phyloP scores from a whole-genome alignment of 768 basidiomycete species.

The Bullera alba region DNA sequence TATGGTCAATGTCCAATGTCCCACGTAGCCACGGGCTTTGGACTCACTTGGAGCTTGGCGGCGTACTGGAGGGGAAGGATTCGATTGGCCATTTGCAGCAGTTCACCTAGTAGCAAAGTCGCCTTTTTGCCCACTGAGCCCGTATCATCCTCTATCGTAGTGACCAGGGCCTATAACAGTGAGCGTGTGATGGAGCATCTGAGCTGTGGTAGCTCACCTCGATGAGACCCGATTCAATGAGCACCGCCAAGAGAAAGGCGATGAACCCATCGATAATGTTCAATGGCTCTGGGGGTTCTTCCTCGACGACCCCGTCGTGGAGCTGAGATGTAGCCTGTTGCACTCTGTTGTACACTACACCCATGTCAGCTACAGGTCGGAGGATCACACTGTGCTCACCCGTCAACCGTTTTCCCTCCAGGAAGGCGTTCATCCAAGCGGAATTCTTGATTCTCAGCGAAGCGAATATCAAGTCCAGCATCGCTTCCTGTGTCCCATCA shows the following conservation, averaged over 20 bases:
- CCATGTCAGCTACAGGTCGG: background rate
- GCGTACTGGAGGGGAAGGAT: constrained; percentile 75
- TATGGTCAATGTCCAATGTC: too few relatives aligned
- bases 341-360: constrained; percentile 34
- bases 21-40: background rate
- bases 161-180: constrained; percentile 62
- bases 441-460: constrained; percentile 84
- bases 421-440: constrained; percentile 87
- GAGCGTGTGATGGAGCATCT: background rate
- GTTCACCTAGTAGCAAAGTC: constrained; percentile 80
- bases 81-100: constrained; percentile 78
- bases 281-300: constrained; percentile 52
- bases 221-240: constrained; percentile 77
- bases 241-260: constrained; percentile 71
- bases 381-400: constrained; percentile 52
- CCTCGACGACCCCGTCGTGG: constrained; percentile 15
- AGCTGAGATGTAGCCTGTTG: constrained; percentile 19
- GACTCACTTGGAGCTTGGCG: constrained; percentile 69
- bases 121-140: constrained; percentile 65
- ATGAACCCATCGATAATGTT: constrained; percentile 91
- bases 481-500: constrained; percentile 60
- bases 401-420: constrained; percentile 78
- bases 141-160: constrained; percentile 72
- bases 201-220: constrained; percentile 55
- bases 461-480: constrained; percentile 91